These are phyloP conservation scores for Ehretia macrophylla DNA, from an alignment of 257 asterid genomes.

Conservation along the genomic window DNA sequence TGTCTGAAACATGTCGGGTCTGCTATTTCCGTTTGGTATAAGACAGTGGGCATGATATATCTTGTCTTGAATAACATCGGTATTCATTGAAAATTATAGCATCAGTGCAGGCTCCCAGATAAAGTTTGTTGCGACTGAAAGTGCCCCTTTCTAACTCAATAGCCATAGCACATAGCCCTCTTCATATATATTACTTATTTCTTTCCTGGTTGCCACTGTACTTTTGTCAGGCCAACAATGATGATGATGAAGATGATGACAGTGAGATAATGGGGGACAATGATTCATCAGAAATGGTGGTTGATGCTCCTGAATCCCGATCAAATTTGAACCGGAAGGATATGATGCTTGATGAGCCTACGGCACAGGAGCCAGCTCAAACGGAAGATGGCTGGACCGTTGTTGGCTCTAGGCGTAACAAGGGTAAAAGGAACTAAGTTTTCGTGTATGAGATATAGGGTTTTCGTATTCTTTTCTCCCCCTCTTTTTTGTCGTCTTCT, in stretches of 20 bases:
- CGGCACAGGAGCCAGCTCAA: slow-evolving; percentile 16
- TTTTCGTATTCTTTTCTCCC: no score
- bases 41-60: no score
- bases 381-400: slow-evolving; percentile 55
- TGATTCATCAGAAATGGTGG: slow-evolving; percentile 40
- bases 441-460: no score
- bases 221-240: slow-evolving; percentile 15
- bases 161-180: no score
- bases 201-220: not conserved
- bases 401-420: slow-evolving; percentile 37
- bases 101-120: no score
- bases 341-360: slow-evolving; percentile 11
- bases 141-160: no score
- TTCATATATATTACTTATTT: not conserved
- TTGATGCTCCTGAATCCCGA: slow-evolving; percentile 33
- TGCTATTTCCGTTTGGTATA: no score
- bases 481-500: no score
- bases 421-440: slow-evolving; percentile 32
- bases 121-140: no score
- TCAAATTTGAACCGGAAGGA: slow-evolving; percentile 13
- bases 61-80: no score
- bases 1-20: no score
- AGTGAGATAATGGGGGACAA: slow-evolving; percentile 11
- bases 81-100: no score
- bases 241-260: slow-evolving; percentile 27